Evolutionary conservation across 2,329 filamentous ascomycete genomes (phyloP), one percentile per base, ranked within the genome.

Genomic region (Westerdykella sp.): DNA sequence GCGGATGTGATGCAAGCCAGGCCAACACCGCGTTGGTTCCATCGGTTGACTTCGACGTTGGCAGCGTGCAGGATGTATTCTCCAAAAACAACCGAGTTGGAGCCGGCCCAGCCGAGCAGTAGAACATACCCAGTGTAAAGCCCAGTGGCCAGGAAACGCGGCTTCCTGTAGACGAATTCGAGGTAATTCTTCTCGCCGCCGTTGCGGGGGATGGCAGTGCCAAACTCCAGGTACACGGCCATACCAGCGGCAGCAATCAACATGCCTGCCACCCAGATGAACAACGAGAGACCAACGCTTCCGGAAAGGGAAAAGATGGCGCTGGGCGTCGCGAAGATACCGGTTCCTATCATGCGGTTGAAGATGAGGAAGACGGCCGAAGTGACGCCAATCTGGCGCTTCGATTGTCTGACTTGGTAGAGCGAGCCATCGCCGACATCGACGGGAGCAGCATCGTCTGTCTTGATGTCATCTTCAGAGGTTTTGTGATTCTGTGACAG

Each of bases 61-160:
- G 81, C 78, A 7, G 82, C 83, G 56, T 82, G 74, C 2, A 86
- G 73, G 44, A 86, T 79, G 63, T 85, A 85, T 59, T 84, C 80
- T 46, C 81, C 81, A 50, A 86, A 85, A 32, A 85, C 75, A 49
- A 86, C 78, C 1, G 77, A 83, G 63, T 85, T 85, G 12, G 78
- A 78, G 6, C 77, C 78, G 0, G 80, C 79, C 79, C 80, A 84
- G 11, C 67, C 62, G 23, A 84, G 73, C 1, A 85, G 71, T 21
- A 85, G 56, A 11, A 82, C 76, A 48, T 84, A 83, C 23, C 76
- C 74, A 18, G 66, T 65, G 62, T 82, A 84, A 43, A 83, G 67
- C 12, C 73, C 75, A 6, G 80, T 84, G 37, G 72, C 73, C 10
- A 84, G 71, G 57, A 83, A 83, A 52, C 70, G 73, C 2, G 81